These are phyloP conservation scores for Leccinum fuscescens DNA, from an alignment of 1,284 basidiomycete genomes.

Conservation along the genomic window DNA sequence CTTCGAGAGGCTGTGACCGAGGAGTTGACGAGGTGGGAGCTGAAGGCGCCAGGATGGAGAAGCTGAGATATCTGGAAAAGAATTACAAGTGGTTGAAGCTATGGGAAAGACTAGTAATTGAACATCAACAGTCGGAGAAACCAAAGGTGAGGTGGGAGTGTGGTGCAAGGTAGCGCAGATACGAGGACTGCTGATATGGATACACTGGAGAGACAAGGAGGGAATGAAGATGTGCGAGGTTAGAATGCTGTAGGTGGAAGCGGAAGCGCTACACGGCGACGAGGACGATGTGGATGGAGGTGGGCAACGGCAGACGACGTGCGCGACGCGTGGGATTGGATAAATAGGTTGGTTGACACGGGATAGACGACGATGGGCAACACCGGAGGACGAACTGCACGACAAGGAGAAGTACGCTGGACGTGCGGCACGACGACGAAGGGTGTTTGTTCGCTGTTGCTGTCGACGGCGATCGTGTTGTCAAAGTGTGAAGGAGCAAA, in stretches of 20 bases:
- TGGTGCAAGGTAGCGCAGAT: slow-evolving; percentile 30
- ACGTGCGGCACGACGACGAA: slow-evolving; percentile 34
- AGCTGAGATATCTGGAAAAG: slow-evolving; percentile 25
- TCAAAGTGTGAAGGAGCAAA: slow-evolving; percentile 44
- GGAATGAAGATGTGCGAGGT: slow-evolving; percentile 24
- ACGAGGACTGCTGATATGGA: slow-evolving; percentile 35
- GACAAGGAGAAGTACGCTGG: slow-evolving; percentile 23
- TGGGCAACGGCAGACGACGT: slow-evolving; percentile 30
- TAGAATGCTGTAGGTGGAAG: slow-evolving; percentile 25
- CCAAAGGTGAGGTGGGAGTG: slow-evolving; percentile 20
- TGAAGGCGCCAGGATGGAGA: slow-evolving; percentile 65
- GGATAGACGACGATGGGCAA: slow-evolving; percentile 19
- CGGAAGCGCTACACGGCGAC: slow-evolving; percentile 19
- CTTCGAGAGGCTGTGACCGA: slow-evolving; percentile 53
- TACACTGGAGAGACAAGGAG: slow-evolving; percentile 32
- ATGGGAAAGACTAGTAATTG: slow-evolving; percentile 32
- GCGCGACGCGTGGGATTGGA: slow-evolving; percentile 39
- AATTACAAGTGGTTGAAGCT: slow-evolving; percentile 32
- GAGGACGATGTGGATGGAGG: slow-evolving; percentile 14
- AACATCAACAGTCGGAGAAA: slow-evolving; percentile 38
- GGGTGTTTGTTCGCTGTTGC: slow-evolving; percentile 31
- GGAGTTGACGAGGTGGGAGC: slow-evolving; percentile 55
- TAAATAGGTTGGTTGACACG: slow-evolving; percentile 29
- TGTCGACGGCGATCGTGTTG: slow-evolving; percentile 39
- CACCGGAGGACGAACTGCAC: slow-evolving; percentile 23